Conservation (phyloP, 441 rosid genomes). For the Isatis lusitanica region DNA sequence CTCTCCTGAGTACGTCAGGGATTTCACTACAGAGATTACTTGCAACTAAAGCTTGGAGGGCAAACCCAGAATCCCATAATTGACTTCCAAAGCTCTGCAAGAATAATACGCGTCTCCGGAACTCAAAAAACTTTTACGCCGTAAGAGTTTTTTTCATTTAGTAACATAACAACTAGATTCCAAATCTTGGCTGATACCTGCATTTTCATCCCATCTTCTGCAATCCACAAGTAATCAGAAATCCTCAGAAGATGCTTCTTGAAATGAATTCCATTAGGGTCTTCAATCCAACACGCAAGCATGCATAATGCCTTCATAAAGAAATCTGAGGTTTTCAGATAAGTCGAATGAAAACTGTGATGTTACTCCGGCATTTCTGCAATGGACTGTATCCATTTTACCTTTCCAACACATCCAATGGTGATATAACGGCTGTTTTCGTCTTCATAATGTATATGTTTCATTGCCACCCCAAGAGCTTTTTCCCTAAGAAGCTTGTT, state of each 20-base stretch:
- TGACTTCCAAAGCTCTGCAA: constrained; percentile 61
- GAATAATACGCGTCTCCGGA: not conserved
- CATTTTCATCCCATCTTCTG: constrained; percentile 46
- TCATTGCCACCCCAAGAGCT: constrained; percentile 47
- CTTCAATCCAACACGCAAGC: constrained; percentile 68
- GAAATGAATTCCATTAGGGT: constrained; percentile 48
- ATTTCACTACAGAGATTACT: constrained; percentile 44
- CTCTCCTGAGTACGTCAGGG: constrained; percentile 50
- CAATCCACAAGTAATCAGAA: constrained; percentile 43
- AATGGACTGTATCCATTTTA: not conserved
- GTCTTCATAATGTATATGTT: constrained; percentile 61
- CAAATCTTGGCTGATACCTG: constrained; percentile 33
- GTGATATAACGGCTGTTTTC: constrained; percentile 60
- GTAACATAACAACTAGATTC: not conserved
- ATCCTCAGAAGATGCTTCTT: constrained; percentile 49
- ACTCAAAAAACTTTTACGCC: not conserved
- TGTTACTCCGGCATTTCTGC: not conserved
- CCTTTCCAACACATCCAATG: constrained; percentile 61
- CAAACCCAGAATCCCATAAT: constrained; percentile 52
- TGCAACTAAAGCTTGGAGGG: constrained; percentile 54
- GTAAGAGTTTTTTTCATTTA: not conserved
- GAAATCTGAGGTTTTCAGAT: not conserved
- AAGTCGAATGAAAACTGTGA: not conserved
- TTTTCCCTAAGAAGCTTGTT: constrained; percentile 50
- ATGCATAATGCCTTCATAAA: constrained; percentile 38